Percentiles rank a stretch among this genome's conserved stretches.
Conservation (phyloP, 805 yeast genomes). For the Danielozyma ontarioensis region DNA sequence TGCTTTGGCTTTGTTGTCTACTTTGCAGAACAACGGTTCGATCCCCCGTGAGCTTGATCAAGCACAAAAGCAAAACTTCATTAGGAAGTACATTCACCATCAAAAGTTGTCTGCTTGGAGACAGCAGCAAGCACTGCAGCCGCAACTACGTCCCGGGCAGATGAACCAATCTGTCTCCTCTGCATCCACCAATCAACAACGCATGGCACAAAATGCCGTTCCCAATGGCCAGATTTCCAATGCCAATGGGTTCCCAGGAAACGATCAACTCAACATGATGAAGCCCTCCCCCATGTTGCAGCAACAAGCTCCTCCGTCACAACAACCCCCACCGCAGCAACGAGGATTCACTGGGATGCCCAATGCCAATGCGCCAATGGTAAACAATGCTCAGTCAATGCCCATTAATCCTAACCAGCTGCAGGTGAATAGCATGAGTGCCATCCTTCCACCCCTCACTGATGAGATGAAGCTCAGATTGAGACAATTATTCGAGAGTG, state of each 20-base stretch:
- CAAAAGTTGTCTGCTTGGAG: constrained; percentile 27
- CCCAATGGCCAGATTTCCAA: too few relatives aligned
- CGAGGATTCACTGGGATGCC: background rate
- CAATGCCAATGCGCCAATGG: background rate
- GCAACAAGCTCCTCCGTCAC: constrained; percentile 10
- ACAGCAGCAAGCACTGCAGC: constrained; percentile 17
- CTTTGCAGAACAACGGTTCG: constrained; percentile 32
- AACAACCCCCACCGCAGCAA: constrained; percentile 1
- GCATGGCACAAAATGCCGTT: constrained; percentile 5
- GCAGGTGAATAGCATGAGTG: background rate
- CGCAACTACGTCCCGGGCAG: constrained; percentile 5
- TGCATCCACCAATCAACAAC: constrained; percentile 7
- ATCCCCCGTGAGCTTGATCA: constrained; percentile 31
- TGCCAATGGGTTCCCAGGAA: background rate
- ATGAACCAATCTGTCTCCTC: constrained; percentile 5
- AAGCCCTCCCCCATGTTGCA: background rate
- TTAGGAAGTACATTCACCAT: constrained; percentile 34
- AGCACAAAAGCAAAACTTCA: constrained; percentile 32
- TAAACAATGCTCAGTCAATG: background rate
- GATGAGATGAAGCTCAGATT: constrained; percentile 62
- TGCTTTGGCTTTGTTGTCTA: constrained; percentile 32
- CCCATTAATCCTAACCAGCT: constrained; percentile 4
- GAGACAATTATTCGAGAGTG: constrained; percentile 63
- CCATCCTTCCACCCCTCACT: constrained; percentile 34
- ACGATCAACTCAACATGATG: background rate